A percentile compares a stretch with the other conserved stretches of the same genome.
These are phyloP conservation scores for Picea glauca DNA, from an alignment of 75 land plant genomes.

Conservation along the genomic window DNA sequence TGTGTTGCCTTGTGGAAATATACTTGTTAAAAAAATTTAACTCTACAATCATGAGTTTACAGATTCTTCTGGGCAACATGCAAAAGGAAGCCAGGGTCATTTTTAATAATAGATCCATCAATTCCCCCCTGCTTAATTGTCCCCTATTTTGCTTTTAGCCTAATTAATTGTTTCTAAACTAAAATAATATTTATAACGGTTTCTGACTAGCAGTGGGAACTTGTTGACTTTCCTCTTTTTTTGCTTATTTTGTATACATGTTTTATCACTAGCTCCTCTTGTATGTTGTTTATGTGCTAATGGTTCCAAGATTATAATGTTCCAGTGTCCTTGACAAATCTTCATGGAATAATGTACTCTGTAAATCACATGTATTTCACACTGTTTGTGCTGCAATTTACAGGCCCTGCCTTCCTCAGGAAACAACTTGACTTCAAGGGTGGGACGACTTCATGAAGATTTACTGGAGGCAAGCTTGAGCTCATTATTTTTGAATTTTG, in stretches of 20 bases:
- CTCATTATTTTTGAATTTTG: too few relatives aligned
- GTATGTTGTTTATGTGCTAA: background rate
- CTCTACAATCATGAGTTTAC: too few relatives aligned
- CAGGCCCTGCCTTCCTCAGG: slow-evolving; percentile 34
- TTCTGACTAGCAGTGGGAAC: background rate
- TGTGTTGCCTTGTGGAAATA: too few relatives aligned
- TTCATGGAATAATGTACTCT: background rate
- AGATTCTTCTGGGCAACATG: too few relatives aligned
- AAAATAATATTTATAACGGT: background rate
- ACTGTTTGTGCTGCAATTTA: slow-evolving; percentile 9
- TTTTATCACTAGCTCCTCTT: background rate
- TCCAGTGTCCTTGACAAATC: background rate
- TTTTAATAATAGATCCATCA: too few relatives aligned
- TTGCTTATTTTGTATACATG: background rate
- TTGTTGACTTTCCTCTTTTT: background rate
- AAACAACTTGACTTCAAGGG: slow-evolving; percentile 10
- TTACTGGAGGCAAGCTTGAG: slow-evolving; percentile 40
- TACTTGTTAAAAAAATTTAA: too few relatives aligned
- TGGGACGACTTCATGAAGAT: slow-evolving; percentile 34
- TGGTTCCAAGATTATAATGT: background rate
- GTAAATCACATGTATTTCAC: background rate
- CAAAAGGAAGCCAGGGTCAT: too few relatives aligned
- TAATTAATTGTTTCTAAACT: background rate
- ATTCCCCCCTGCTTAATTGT: background rate
- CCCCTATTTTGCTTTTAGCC: background rate